Conservation (phyloP, 139 green algal species). For the Asterochloris erici region DNA sequence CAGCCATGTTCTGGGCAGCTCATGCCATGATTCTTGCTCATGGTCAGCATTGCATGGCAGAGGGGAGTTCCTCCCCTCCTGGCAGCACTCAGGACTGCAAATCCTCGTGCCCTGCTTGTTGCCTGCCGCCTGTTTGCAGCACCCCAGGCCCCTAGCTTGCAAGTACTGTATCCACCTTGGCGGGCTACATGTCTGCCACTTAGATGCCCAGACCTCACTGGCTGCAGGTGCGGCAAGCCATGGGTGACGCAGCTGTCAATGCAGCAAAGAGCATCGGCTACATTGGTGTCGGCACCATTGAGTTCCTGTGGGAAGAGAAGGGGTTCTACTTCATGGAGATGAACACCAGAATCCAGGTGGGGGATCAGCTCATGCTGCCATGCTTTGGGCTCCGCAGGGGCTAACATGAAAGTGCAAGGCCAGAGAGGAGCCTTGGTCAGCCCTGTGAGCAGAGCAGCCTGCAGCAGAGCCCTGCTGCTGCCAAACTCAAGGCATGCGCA, state of each 20-base stretch:
- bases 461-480: background rate
- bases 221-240: constrained; percentile 76
- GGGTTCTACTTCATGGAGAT: constrained; percentile 99
- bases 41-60: too few relatives aligned
- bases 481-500: too few relatives aligned
- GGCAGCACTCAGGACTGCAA: too few relatives aligned
- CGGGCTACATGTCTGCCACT: background rate
- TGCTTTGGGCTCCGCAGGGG: background rate
- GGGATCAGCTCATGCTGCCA: background rate
- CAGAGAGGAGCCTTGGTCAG: background rate
- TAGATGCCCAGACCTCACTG: background rate
- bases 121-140: background rate
- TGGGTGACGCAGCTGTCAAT: constrained; percentile 83
- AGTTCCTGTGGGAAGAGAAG: constrained; percentile 93
- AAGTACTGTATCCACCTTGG: too few relatives aligned
- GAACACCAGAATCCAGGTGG: constrained; percentile 93
- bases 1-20: too few relatives aligned
- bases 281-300: constrained; percentile 84
- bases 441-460: background rate
- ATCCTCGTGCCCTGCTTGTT: background rate
- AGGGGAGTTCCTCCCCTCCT: too few relatives aligned
- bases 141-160: too few relatives aligned
- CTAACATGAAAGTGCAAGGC: background rate
- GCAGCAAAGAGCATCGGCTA: constrained; percentile 84
- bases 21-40: too few relatives aligned